These are phyloP conservation scores for Pythium insidiosum DNA, from an alignment of 352 stramenopile species.

Conservation along the genomic window DNA sequence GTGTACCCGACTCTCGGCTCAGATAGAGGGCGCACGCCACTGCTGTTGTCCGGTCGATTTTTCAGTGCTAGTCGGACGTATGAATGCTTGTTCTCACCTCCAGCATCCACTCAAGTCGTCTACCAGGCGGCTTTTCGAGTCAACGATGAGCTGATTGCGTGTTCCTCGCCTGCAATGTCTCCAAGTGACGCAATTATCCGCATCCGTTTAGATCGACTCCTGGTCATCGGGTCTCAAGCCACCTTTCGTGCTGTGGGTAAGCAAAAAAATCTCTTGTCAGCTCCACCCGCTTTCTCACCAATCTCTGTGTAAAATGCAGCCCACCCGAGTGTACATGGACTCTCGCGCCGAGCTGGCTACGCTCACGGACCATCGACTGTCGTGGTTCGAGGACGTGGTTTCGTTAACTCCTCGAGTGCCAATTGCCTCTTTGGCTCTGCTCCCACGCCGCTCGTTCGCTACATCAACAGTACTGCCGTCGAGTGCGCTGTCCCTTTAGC, in stretches of 20 bases:
- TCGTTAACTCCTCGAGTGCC: constrained; percentile 4
- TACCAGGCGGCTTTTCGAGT: neutral
- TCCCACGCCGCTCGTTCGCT: neutral
- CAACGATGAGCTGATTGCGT: constrained; percentile 1
- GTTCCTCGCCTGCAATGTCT: constrained; percentile 2
- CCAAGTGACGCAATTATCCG: constrained; percentile 2
- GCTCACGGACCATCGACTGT: too few relatives aligned
- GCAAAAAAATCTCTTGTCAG: too few relatives aligned
- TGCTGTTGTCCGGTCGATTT: constrained; percentile 7
- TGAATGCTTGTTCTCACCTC: too few relatives aligned
- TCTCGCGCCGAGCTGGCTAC: too few relatives aligned
- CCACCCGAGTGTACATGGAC: too few relatives aligned
- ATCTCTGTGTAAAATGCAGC: too few relatives aligned
- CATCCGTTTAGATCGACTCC: neutral
- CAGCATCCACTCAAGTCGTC: neutral
- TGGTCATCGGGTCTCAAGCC: neutral
- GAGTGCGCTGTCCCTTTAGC: constrained; percentile 5
- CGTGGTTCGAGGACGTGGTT: constrained; percentile 4
- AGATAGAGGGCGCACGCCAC: too few relatives aligned
- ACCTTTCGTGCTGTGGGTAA: too few relatives aligned
- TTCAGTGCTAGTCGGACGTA: too few relatives aligned
- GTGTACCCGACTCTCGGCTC: too few relatives aligned
- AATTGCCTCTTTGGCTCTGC: constrained; percentile 7
- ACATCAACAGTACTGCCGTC: constrained; percentile 5
- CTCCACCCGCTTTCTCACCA: too few relatives aligned